These are phyloP conservation scores for Chenopodium berlandieri DNA, from an alignment of 148 eudicot species.

Conservation along the genomic window DNA sequence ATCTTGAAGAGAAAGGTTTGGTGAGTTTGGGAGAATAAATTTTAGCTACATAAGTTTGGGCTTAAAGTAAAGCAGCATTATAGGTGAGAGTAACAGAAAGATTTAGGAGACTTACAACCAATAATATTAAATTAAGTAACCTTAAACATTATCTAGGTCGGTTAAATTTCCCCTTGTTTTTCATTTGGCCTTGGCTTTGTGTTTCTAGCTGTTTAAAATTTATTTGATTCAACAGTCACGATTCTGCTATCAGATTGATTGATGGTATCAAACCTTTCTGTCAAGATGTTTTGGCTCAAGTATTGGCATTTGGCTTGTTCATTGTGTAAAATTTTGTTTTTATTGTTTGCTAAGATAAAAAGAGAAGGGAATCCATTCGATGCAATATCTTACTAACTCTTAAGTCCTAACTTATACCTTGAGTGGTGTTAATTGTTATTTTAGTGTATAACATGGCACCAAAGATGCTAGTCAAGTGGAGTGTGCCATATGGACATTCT, in stretches of 20 bases:
- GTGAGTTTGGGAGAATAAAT: neutral
- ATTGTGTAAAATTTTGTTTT: no score
- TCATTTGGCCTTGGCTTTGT: neutral
- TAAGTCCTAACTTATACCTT: no score
- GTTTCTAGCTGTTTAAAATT: neutral
- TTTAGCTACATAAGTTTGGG: neutral
- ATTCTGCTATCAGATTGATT: neutral
- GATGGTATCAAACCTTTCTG: neutral
- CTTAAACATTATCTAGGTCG: neutral
- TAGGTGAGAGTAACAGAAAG: neutral
- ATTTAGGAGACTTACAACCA: neutral
- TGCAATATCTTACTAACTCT: no score
- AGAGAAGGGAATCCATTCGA: no score
- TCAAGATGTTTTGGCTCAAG: neutral
- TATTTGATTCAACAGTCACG: neutral
- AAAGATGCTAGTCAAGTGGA: no score
- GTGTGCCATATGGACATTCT: no score
- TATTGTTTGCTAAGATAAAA: no score
- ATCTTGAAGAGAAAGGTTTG: neutral
- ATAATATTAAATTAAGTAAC: neutral
- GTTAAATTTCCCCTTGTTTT: neutral
- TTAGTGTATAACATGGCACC: no score
- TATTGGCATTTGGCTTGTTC: neutral
- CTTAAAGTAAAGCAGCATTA: neutral
- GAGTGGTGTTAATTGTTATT: no score